These are phyloP conservation scores for Trapa bicornis DNA, from an alignment of 345 rosid genomes.

Conservation along the genomic window DNA sequence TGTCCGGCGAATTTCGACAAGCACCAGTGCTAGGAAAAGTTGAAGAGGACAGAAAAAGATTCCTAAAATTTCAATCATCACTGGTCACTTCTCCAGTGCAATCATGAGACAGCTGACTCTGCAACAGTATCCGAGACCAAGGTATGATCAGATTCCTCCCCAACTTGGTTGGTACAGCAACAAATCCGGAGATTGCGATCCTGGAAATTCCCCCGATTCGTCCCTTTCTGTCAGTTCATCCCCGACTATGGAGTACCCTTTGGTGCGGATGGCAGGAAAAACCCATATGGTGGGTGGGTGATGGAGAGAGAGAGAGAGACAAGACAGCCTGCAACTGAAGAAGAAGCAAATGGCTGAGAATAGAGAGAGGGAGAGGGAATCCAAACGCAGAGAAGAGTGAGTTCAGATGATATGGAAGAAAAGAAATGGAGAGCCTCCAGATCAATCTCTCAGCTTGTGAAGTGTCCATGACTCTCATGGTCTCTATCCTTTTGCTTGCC, in stretches of 20 bases:
- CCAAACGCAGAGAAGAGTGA: no score
- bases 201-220: constrained; percentile 9
- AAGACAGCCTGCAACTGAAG: not conserved
- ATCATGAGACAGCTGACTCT: constrained; percentile 3
- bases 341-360: not conserved
- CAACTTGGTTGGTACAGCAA: constrained; percentile 18
- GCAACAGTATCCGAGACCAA: not conserved
- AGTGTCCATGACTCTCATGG: constrained; percentile 19
- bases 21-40: not conserved
- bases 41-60: not conserved
- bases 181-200: constrained; percentile 21
- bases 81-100: not conserved
- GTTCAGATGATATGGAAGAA: no score
- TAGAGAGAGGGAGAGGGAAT: not conserved
- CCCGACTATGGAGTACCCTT: not conserved
- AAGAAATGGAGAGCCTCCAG: no score
- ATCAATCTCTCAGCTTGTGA: not conserved
- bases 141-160: not conserved
- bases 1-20: no score
- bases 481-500: constrained; percentile 17
- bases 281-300: not conserved
- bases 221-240: constrained; percentile 13
- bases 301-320: no score
- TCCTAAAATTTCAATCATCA: constrained; percentile 4
- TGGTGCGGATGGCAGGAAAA: not conserved